phyloP scores from a whole-genome alignment of 176 grass and related monocot species.

The sorghum (Sorghum bicolor) region DNA sequence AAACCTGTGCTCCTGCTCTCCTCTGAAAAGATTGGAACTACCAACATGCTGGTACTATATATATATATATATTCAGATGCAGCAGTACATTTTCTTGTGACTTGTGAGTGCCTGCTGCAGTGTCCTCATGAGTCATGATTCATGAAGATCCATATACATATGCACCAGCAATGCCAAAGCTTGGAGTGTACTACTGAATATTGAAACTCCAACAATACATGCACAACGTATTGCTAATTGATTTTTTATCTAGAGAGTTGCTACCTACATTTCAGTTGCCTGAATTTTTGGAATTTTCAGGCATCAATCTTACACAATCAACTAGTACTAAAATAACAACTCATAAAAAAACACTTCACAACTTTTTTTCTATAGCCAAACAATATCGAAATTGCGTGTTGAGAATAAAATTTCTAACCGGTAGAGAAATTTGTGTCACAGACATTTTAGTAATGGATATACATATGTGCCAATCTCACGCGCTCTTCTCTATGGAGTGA shows the following conservation, averaged over 20 bases:
- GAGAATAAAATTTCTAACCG: neutral
- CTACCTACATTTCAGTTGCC: neutral
- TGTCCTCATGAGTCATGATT: neutral
- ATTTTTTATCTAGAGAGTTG: neutral
- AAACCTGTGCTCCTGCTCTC: slow-evolving; percentile 11
- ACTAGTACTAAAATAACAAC: neutral
- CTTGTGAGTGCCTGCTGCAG: neutral
- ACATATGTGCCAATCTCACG: too few species aligned
- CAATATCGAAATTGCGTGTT: neutral
- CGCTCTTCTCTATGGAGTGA: too few species aligned
- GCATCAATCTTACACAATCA: neutral
- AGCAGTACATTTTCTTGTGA: slow-evolving; percentile 20
- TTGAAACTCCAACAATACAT: neutral
- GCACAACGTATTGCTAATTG: neutral
- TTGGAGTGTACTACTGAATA: neutral
- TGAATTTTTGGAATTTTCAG: neutral
- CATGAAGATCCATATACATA: neutral
- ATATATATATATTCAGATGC: slow-evolving; percentile 13
- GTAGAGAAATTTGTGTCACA: too few species aligned
- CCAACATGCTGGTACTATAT: slow-evolving; percentile 14
- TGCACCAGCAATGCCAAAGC: neutral
- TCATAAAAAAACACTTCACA: neutral
- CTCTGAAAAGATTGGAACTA: slow-evolving; percentile 42
- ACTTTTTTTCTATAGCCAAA: neutral
- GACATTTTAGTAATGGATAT: too few species aligned